Percentiles rank a stretch among this genome's conserved stretches.
Evolutionary conservation across 495 filamentous ascomycete species (phyloP).

Genomic region (Evernia prunastri): DNA sequence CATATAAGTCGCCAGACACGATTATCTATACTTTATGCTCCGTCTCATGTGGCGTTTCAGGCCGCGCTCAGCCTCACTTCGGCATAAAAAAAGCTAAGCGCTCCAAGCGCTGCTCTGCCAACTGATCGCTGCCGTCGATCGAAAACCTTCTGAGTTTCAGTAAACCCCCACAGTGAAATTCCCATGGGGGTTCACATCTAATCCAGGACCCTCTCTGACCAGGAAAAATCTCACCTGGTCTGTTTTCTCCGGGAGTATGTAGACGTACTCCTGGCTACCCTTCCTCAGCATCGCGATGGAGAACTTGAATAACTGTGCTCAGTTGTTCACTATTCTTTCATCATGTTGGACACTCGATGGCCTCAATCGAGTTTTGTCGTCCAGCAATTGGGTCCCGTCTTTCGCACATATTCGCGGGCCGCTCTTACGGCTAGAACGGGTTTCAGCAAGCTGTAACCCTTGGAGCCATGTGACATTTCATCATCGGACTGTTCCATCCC

Average conservation of each 20-base stretch:
- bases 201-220: neutral
- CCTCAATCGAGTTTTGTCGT: neutral
- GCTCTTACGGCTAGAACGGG: neutral
- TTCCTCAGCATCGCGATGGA: too few species aligned
- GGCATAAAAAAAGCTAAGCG: neutral
- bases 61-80: neutral
- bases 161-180: neutral
- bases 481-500: neutral
- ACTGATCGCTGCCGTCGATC: neutral
- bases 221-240: neutral
- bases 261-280: neutral
- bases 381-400: neutral
- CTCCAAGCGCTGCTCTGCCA: neutral
- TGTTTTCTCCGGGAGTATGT: neutral
- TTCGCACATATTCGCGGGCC: neutral
- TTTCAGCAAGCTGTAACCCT: neutral
- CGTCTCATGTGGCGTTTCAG: neutral
- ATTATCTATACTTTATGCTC: too few species aligned
- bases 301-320: too few species aligned
- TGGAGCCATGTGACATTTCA: neutral
- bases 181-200: neutral
- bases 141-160: neutral
- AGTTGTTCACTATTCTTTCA: too few species aligned
- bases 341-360: neutral
- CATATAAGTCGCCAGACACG: too few species aligned